Evolutionary conservation across 768 basidiomycete species (phyloP).

Genomic region (Guyanaporus albipodus): DNA sequence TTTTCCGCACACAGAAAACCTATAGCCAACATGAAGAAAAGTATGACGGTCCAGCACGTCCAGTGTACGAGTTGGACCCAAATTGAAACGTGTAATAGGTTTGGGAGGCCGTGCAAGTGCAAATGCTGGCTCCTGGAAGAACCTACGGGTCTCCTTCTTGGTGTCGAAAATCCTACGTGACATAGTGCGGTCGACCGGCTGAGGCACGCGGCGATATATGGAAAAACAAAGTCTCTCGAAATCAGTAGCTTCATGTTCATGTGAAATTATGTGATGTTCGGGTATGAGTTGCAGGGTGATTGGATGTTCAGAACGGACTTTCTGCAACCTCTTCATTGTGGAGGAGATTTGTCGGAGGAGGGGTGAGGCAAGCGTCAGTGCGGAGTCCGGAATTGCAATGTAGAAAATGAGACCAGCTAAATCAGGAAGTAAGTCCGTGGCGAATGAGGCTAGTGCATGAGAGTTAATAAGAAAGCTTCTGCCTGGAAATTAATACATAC

Average conservation of each 20-base stretch:
- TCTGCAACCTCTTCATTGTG: conserved; percentile 53
- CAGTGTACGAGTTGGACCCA: conserved; percentile 38
- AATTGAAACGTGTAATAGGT: conserved; percentile 35
- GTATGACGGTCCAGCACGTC: conserved; percentile 57
- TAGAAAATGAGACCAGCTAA: conserved; percentile 57
- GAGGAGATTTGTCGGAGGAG: conserved; percentile 67
- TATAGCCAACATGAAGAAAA: conserved; percentile 76
- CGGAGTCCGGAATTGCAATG: conserved; percentile 56
- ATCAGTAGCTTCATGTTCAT: conserved; percentile 18
- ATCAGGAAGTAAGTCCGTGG: conserved; percentile 38
- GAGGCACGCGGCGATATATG: conserved; percentile 68
- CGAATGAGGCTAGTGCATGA: conserved; percentile 43
- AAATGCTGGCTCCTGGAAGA: conserved; percentile 64
- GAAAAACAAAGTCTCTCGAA: conserved; percentile 55
- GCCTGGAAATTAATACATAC: conserved; percentile 33
- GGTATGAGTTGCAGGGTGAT: conserved; percentile 74
- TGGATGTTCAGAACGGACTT: conserved; percentile 42
- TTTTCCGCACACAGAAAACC: conserved; percentile 58
- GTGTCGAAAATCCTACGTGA: conserved; percentile 47
- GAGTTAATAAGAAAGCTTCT: background rate
- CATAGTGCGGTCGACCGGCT: conserved; percentile 57
- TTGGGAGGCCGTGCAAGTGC: conserved; percentile 49
- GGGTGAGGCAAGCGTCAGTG: conserved; percentile 62
- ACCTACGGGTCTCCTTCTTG: conserved; percentile 38
- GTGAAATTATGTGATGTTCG: conserved; percentile 50